Evolutionary conservation across 495 filamentous ascomycete species (phyloP).

Genomic region (Aspergillus leporis): DNA sequence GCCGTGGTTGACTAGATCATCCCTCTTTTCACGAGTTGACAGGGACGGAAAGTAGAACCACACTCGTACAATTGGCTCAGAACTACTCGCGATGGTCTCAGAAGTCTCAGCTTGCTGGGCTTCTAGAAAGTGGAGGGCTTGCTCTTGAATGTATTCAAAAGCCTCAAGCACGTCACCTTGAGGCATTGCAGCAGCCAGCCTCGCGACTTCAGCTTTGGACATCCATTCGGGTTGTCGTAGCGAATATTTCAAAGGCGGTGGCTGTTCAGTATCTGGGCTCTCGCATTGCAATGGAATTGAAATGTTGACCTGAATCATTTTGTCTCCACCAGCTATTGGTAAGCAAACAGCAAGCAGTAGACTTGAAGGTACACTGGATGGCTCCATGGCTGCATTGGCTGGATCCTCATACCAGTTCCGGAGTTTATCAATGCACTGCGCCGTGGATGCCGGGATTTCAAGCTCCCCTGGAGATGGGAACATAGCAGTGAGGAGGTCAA

Average conservation of each 20-base stretch:
- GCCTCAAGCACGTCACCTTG: constrained; percentile 33
- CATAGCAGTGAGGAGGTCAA: constrained; percentile 41
- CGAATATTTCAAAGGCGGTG: constrained; percentile 30
- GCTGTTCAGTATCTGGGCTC: constrained; percentile 24
- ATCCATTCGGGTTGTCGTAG: constrained; percentile 46
- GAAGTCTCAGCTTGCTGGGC: constrained; percentile 17
- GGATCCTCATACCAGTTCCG: constrained; percentile 34
- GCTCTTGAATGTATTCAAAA: constrained; percentile 35
- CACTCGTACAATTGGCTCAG: constrained; percentile 30
- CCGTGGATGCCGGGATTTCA: constrained; percentile 34
- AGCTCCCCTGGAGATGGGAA: constrained; percentile 36
- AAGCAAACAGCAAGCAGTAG: constrained; percentile 29
- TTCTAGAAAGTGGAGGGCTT: constrained; percentile 28
- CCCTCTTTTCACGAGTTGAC: constrained; percentile 38
- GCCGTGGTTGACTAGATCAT: constrained; percentile 40
- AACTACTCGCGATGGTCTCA: not conserved
- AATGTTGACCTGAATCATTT: constrained; percentile 37
- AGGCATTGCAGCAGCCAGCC: constrained; percentile 30
- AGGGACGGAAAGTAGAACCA: constrained; percentile 48
- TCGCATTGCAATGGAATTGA: constrained; percentile 32
- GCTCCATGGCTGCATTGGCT: constrained; percentile 8
- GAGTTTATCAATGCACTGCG: constrained; percentile 33
- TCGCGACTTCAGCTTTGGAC: constrained; percentile 39
- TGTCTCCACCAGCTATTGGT: constrained; percentile 29
- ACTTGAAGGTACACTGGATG: constrained; percentile 24